A percentile compares a stretch with the other conserved stretches of the same genome.
These are phyloP conservation scores for Vaccinium corymbosum DNA, from an alignment of 148 eudicot species.

Conservation along the genomic window DNA sequence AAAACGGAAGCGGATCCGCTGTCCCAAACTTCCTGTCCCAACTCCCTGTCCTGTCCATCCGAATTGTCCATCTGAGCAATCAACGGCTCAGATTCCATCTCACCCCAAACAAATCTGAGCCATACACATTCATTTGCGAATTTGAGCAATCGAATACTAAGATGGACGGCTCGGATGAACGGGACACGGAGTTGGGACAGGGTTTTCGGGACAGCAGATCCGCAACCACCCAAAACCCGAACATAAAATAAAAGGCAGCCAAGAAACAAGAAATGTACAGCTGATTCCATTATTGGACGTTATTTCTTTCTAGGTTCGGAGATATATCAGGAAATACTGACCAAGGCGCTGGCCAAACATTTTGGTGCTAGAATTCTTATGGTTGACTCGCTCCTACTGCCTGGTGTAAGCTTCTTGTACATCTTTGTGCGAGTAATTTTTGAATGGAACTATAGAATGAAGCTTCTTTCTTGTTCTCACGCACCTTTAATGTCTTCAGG, in stretches of 20 bases:
- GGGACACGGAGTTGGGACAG: too few species aligned
- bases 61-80: too few species aligned
- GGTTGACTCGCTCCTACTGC: conserved; percentile 71
- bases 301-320: conserved; percentile 68
- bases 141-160: too few species aligned
- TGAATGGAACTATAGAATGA: background rate
- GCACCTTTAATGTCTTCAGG: conserved; percentile 35
- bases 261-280: background rate
- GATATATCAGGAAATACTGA: conserved; percentile 85
- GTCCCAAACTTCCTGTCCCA: too few species aligned
- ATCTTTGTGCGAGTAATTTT: background rate
- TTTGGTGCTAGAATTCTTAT: conserved; percentile 68
- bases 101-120: too few species aligned
- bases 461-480: background rate
- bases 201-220: too few species aligned
- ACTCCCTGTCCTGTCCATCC: too few species aligned
- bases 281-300: conserved; percentile 6
- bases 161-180: too few species aligned
- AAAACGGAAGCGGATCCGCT: too few species aligned
- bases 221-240: background rate
- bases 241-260: too few species aligned
- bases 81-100: too few species aligned
- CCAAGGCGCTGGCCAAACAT: conserved; percentile 81
- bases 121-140: too few species aligned
- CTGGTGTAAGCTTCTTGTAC: conserved; percentile 59